Conservation (phyloP, 768 basidiomycete genomes). For the Mycena filopes region DNA sequence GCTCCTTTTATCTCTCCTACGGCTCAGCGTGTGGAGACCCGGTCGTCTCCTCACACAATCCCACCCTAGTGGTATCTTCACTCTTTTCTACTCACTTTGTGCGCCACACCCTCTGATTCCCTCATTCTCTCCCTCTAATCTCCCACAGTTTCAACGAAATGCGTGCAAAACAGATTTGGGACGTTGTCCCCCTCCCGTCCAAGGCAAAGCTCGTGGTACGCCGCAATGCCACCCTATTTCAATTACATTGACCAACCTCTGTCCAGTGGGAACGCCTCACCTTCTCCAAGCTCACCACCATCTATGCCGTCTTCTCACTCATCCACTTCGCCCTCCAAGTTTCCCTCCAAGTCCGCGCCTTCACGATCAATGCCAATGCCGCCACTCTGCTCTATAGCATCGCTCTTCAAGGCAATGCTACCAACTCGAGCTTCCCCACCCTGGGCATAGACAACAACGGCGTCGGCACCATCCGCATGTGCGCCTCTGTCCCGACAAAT, state of each 20-base stretch:
- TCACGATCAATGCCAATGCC: conserved; percentile 70
- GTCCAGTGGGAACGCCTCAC: conserved; percentile 76
- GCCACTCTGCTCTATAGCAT: conserved; percentile 63
- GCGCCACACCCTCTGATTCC: conserved; percentile 7
- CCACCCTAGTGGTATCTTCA: conserved; percentile 59
- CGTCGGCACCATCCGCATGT: conserved; percentile 66
- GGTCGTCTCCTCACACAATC: conserved; percentile 14
- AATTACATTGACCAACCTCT: neutral
- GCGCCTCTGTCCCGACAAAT: conserved; percentile 61
- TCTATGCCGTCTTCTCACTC: conserved; percentile 76
- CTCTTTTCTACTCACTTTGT: conserved; percentile 39
- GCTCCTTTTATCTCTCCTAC: conserved; percentile 19
- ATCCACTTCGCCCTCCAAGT: conserved; percentile 76
- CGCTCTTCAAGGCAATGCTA: conserved; percentile 58
- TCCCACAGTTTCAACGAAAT: conserved; percentile 39
- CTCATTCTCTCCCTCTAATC: conserved; percentile 12
- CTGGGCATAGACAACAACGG: conserved; percentile 59
- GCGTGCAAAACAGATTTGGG: conserved; percentile 53
- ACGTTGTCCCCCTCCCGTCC: conserved; percentile 47
- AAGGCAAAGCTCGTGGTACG: conserved; percentile 62
- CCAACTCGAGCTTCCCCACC: conserved; percentile 62
- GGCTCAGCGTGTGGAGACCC: conserved; percentile 15
- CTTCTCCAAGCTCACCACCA: conserved; percentile 69
- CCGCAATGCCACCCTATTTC: conserved; percentile 14
- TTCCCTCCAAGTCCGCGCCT: conserved; percentile 73